These are phyloP conservation scores for Stentor roeselii DNA, from an alignment of 73 alveolate species.

Conservation along the genomic window DNA sequence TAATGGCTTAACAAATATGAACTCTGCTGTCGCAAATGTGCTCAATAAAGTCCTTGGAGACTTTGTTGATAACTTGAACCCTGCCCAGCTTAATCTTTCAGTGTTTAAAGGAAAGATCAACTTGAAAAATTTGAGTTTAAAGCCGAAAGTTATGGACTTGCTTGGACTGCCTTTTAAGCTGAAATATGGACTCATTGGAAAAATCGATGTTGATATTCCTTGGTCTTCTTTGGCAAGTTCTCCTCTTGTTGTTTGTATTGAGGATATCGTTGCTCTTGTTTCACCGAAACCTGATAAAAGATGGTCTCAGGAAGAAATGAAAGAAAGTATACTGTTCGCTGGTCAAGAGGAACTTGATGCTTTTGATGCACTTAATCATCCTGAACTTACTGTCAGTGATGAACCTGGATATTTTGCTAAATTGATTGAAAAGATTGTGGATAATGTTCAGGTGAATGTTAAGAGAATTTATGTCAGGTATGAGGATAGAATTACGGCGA, in stretches of 20 bases:
- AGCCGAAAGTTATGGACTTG: conserved; percentile 63
- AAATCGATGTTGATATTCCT: conserved; percentile 68
- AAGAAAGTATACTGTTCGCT: conserved; percentile 30
- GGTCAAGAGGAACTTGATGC: conserved; percentile 22
- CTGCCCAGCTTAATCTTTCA: conserved; percentile 62
- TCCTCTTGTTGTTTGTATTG: conserved; percentile 71
- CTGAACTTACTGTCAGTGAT: conserved; percentile 29
- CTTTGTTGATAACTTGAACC: conserved; percentile 72
- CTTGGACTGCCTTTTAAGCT: conserved; percentile 72
- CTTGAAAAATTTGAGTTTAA: conserved; percentile 68
- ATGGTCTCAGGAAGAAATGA: conserved; percentile 38
- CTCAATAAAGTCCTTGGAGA: conserved; percentile 76
- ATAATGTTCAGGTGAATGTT: conserved; percentile 75
- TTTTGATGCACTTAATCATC: conserved; percentile 22
- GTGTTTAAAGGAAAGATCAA: conserved; percentile 75
- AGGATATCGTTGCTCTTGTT: conserved; percentile 61
- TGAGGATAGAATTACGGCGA: conserved; percentile 57
- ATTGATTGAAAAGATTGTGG: conserved; percentile 67
- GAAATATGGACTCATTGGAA: conserved; percentile 65
- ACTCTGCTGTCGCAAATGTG: conserved; percentile 69
- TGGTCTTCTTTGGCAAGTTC: conserved; percentile 77
- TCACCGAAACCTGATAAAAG: conserved; percentile 41
- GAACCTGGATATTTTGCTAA: conserved; percentile 72
- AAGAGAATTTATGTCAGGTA: conserved; percentile 76
- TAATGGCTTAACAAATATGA: no score